Percentiles rank a stretch among this genome's conserved stretches.
These are phyloP conservation scores for Pontederia crassipes DNA, from an alignment of 176 grass and related monocot species.

Conservation along the genomic window DNA sequence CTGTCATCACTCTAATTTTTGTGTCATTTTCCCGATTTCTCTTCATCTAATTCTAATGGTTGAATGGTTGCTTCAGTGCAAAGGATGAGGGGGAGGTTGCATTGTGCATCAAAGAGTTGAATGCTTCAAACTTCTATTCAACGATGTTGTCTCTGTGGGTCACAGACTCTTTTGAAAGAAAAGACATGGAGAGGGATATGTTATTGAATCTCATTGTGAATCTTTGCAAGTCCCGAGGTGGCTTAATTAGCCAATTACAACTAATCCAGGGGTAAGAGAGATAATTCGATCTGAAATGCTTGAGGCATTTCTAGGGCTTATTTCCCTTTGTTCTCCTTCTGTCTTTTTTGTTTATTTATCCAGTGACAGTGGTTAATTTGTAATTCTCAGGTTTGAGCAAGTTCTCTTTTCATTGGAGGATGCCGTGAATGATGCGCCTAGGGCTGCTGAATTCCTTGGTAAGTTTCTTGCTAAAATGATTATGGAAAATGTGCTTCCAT, in stretches of 20 bases:
- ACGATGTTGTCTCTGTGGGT: conserved; percentile 76
- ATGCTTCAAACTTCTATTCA: conserved; percentile 67
- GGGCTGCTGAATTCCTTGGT: conserved; percentile 64
- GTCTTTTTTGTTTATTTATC: conserved; percentile 3
- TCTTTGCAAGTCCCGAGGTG: conserved; percentile 41
- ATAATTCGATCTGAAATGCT: background rate
- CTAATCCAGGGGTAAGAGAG: conserved; percentile 52
- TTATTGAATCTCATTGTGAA: conserved; percentile 66
- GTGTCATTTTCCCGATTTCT: too few relatives aligned
- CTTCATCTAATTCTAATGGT: background rate
- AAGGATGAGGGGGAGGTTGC: conserved; percentile 74
- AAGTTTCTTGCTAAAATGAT: conserved; percentile 56
- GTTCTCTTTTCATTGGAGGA: conserved; percentile 68
- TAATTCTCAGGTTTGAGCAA: conserved; percentile 28
- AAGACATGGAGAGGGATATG: conserved; percentile 77
- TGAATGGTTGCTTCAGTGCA: conserved; percentile 28
- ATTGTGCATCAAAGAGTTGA: conserved; percentile 87
- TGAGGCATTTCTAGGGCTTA: background rate
- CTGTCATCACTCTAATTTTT: too few relatives aligned
- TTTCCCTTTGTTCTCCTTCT: conserved; percentile 4
- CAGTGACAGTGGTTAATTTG: background rate
- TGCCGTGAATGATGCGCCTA: conserved; percentile 76
- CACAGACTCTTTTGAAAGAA: conserved; percentile 85
- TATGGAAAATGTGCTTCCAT: conserved; percentile 38
- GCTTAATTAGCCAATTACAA: conserved; percentile 52